Base-by-base conservation (phyloP, 768 basidiomycete genomes). In the Arthromyces matolae region DNA sequence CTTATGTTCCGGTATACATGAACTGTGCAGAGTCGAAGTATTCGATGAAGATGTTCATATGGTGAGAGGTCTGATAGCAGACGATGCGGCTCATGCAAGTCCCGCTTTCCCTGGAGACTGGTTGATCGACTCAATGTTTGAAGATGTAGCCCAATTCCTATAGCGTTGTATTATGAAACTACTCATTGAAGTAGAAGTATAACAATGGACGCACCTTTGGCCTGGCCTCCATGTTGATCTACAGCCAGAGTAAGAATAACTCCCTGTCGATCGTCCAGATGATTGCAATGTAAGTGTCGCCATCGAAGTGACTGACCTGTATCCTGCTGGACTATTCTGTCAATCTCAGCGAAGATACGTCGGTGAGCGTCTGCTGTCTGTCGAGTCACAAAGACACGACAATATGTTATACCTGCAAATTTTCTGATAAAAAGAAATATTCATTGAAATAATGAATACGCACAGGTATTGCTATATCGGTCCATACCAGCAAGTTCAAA, bases 91-190 rank as follows among this genome's bases (percentile, higher is more conserved):
- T 43, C 42, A 20, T 43, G 42, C 23, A 43, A 19, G 29, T 43
- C 42, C 5, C 19, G n/a, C 29, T 43, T 43, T 18, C 19, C 14
- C 29, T 31, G 1, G 28, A 28, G 9, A 12, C 28, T 24, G 19
- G n/a, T n/a, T n/a, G n/a, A n/a, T n/a, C n/a, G n/a, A n/a, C n/a
- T n/a, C n/a, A 43, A n/a, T 5, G n/a, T 31, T 32, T 43, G 42
- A 9, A 43, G 42, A 32, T 43, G 23, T 13, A 43, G 18, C n/a
- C 42, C 42, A 3, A 43, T 25, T 22, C 42, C 42, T 43, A n/a
- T n/a, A n/a, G n/a, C n/a, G n/a, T n/a, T n/a, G n/a, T n/a, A n/a
- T n/a, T n/a, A n/a, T n/a, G n/a, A n/a, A n/a, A n/a, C n/a, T n/a
- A n/a, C n/a, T n/a, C n/a, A n/a, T n/a, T n/a, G n/a, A n/a, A n/a